Evolutionary conservation across 225 moss, liverwort and hornwort genomes (phyloP).

Genomic region (Rhytidiadelphus loreus): DNA sequence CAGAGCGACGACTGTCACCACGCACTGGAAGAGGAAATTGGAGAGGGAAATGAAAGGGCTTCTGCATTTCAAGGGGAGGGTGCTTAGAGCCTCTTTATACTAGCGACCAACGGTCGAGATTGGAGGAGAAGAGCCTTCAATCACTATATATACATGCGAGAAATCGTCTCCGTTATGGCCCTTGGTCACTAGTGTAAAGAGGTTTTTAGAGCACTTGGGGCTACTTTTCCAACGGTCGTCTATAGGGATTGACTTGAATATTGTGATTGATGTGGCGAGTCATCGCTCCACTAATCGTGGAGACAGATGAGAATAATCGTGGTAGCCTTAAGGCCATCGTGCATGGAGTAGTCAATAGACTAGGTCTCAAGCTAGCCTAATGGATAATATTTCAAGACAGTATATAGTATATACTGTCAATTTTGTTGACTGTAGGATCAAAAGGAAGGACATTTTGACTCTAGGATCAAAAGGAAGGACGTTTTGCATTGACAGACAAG

Average conservation of each 20-base stretch:
- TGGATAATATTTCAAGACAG: no score
- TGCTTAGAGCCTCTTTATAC: not conserved
- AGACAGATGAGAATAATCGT: not conserved
- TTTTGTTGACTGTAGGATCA: not conserved
- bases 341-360: no score
- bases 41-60: not conserved
- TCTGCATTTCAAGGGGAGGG: not conserved
- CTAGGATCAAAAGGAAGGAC: accelerated
- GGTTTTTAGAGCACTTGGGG: not conserved
- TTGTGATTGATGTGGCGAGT: accelerated
- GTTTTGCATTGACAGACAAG: accelerated
- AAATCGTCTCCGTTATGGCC: accelerated
- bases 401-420: accelerated
- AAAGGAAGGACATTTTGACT: no score
- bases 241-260: not conserved
- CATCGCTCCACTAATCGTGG: no score
- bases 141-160: no score
- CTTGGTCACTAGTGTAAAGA: not conserved
- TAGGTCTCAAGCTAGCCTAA: accelerated
- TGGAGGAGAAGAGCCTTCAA: not conserved
- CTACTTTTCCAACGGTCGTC: accelerated
- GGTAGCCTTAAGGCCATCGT: no score
- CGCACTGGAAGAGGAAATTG: not conserved
- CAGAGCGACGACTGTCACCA: not conserved
- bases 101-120: not conserved